Percentiles rank a stretch among this genome's conserved stretches.
These are phyloP conservation scores for Fusarium penzigii DNA, from an alignment of 2,329 filamentous ascomycete species.

Conservation along the genomic window DNA sequence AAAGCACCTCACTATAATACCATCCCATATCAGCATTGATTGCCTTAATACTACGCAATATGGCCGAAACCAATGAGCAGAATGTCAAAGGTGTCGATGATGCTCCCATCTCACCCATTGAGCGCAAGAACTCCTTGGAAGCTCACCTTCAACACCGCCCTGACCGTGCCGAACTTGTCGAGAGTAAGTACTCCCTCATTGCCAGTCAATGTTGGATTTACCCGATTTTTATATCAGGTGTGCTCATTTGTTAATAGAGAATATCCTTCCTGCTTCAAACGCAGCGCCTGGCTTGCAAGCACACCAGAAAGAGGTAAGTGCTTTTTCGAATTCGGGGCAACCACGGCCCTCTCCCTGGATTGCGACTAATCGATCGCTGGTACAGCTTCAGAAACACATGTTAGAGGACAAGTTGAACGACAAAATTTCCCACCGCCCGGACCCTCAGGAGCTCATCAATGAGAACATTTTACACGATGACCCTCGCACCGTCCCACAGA, in stretches of 20 bases:
- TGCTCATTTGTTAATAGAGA: conserved; percentile 53
- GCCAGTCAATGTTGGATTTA: not conserved
- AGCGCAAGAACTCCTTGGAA: conserved; percentile 69
- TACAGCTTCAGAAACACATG: conserved; percentile 79
- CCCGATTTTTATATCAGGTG: not conserved
- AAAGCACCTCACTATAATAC: conserved; percentile 2
- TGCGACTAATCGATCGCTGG: not conserved
- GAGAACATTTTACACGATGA: conserved; percentile 77
- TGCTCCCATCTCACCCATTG: conserved; percentile 53
- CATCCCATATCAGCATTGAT: not conserved
- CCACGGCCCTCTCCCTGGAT: not conserved
- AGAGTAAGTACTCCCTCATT: conserved; percentile 56
- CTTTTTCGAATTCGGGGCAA: not conserved
- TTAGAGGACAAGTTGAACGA: conserved; percentile 83
- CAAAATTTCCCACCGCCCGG: conserved; percentile 76
- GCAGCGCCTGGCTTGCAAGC: conserved; percentile 79
- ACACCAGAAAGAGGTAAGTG: conserved; percentile 69
- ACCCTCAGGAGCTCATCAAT: conserved; percentile 73
- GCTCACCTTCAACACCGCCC: conserved; percentile 72
- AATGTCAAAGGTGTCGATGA: conserved; percentile 45
- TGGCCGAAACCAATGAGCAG: conserved; percentile 32
- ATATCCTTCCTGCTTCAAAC: conserved; percentile 79
- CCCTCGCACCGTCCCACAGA: conserved; percentile 48
- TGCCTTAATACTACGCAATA: conserved; percentile 14
- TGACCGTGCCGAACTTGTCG: conserved; percentile 74